Evolutionary conservation across 345 rosid genomes (phyloP).

Genomic region (Lumnitzera racemosa): DNA sequence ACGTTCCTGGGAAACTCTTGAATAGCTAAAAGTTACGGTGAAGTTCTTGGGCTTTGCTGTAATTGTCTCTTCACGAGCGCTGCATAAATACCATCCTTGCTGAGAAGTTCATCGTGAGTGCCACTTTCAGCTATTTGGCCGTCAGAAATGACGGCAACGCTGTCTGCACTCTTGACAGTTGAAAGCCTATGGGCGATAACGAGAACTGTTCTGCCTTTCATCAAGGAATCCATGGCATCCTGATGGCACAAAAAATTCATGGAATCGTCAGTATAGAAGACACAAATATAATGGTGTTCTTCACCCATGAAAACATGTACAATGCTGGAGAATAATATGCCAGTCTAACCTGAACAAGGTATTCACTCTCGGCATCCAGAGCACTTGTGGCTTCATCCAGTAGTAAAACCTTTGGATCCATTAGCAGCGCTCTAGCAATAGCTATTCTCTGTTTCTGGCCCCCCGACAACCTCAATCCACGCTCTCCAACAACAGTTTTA

Average conservation of each 20-base stretch:
- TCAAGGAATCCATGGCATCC: conserved; percentile 98
- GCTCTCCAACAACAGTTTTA: conserved; percentile 75
- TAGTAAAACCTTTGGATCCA: conserved; percentile 77
- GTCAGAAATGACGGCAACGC: conserved; percentile 78
- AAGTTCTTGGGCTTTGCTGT: conserved; percentile 16
- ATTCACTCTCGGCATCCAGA: conserved; percentile 90
- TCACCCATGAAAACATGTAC: too few species aligned
- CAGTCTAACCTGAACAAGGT: conserved; percentile 71
- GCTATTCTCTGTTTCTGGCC: conserved; percentile 95
- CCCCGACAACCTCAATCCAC: conserved; percentile 88
- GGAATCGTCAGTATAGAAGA: too few species aligned
- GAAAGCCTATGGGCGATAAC: conserved; percentile 95
- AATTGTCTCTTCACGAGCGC: conserved; percentile 72
- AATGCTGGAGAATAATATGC: not conserved
- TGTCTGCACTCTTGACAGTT: conserved; percentile 77
- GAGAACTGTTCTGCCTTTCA: conserved; percentile 89
- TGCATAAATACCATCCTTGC: conserved; percentile 47
- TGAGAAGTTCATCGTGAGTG: conserved; percentile 48
- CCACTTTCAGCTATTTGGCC: conserved; percentile 70
- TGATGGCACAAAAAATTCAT: conserved; percentile 8
- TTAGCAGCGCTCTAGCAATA: conserved; percentile 81
- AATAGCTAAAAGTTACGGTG: too few species aligned
- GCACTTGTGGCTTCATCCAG: conserved; percentile 98
- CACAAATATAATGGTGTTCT: too few species aligned
- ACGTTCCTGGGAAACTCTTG: too few species aligned